Percentiles rank a stretch among this genome's conserved stretches.
These are phyloP conservation scores for Pinus albicaulis DNA, from an alignment of 75 land plant species.

Conservation along the genomic window DNA sequence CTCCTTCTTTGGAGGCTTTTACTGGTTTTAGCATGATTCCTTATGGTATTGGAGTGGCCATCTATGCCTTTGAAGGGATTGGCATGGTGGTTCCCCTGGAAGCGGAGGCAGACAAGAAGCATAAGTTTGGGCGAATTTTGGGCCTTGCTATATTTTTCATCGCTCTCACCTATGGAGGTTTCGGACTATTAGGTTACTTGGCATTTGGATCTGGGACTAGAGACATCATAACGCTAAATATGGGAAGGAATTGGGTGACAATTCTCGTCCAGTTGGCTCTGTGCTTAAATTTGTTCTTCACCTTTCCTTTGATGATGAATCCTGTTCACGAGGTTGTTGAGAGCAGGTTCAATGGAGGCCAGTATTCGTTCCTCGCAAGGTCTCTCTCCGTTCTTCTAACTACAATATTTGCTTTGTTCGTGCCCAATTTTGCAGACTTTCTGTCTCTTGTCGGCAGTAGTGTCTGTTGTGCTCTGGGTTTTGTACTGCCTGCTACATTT, in stretches of 20 bases:
- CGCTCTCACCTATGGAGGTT: slow-evolving; percentile 47
- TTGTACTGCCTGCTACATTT: slow-evolving; percentile 79
- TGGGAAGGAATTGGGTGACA: slow-evolving; percentile 59
- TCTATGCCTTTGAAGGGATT: slow-evolving; percentile 90
- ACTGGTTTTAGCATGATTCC: slow-evolving; percentile 37
- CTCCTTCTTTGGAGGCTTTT: slow-evolving; percentile 31
- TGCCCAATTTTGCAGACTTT: slow-evolving; percentile 85
- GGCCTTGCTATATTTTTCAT: slow-evolving; percentile 58
- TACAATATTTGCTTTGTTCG: slow-evolving; percentile 69
- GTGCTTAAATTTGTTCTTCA: slow-evolving; percentile 76
- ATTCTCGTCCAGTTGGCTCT: slow-evolving; percentile 65
- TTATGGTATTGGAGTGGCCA: slow-evolving; percentile 80
- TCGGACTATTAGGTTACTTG: slow-evolving; percentile 78
- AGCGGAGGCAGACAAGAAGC: slow-evolving; percentile 46
- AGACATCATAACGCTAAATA: slow-evolving; percentile 87
- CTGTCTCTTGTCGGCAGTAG: slow-evolving; percentile 91
- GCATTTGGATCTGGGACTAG: slow-evolving; percentile 82
- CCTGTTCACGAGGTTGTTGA: slow-evolving; percentile 90
- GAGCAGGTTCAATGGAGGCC: slow-evolving; percentile 47
- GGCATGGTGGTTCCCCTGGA: slow-evolving; percentile 88
- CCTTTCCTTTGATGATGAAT: slow-evolving; percentile 90
- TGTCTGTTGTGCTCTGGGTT: slow-evolving; percentile 70
- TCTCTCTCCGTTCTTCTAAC: slow-evolving; percentile 53
- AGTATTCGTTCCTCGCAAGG: slow-evolving; percentile 48
- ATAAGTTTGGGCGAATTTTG: slow-evolving; percentile 60